Base-by-base conservation (phyloP, 139 green algal genomes). In the Chlorella ohadii region DNA sequence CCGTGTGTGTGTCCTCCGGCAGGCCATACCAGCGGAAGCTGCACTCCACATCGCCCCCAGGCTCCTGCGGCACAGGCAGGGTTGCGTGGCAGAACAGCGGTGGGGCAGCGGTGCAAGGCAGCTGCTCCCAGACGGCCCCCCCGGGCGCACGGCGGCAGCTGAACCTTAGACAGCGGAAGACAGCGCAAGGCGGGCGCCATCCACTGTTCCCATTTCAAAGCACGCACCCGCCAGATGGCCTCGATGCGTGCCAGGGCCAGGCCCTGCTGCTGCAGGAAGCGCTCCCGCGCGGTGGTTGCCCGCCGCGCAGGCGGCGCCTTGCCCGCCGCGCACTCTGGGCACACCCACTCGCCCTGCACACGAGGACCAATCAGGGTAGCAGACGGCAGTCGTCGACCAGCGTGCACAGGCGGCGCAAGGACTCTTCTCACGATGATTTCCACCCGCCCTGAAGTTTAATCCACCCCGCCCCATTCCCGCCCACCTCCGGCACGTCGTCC, bases 1-100 rank as follows among this genome's bases (percentile, higher is more conserved):
- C 96, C 19, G 87, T 68, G 88, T 96, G 89, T 4, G 96, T 99
- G 17, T 97, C 91, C 90, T 99, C 93, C 0, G 96, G 96, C 66
- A 87, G 78, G 28, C 84, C 63, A 89, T 94, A 98, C 92, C 96
- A 98, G 63, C 91, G 90, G 61, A 86, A 77, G 19, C 51, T 34
- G 38, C 92, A 84, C 61, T 91, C 72, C 68, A 88, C 56, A 13
- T 81, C 59, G 16, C 89, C 90, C 16, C 85, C 59, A 4, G 25
- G 47, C 23, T 85, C 76, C 57, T 78, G 76, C 76, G 47, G 7
- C 6, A 33, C n/a, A 41, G 65, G 51, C 51, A 59, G 22, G n/a
- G 51, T 51, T 51, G 11, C 15, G 19, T 27, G 28, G 65, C 16
- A 23, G n/a, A 57, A 17, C 6, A 64, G 33, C 4, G 71, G 22